Percentiles rank a stretch among this genome's conserved stretches.
Evolutionary conservation across 2,329 filamentous ascomycete species (phyloP).

Genomic region (Emericellopsis cladophorae): DNA sequence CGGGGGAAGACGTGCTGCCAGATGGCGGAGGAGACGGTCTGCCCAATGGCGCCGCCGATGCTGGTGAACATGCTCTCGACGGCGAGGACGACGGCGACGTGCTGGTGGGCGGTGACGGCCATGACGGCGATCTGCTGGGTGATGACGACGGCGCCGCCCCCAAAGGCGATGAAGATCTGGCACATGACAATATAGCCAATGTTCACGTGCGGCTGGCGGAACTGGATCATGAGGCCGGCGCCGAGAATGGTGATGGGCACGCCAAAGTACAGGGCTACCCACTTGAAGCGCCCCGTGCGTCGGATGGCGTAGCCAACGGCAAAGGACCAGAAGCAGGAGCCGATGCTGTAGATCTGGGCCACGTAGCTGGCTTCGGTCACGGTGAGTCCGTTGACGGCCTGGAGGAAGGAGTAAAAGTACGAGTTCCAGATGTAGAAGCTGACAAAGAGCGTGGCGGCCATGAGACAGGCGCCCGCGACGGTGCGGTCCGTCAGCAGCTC

Average conservation of each 20-base stretch:
- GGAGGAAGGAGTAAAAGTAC: slow-evolving; percentile 25
- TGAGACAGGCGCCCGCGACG: slow-evolving; percentile 34
- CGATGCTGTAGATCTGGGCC: slow-evolving; percentile 23
- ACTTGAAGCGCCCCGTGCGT: slow-evolving; percentile 33
- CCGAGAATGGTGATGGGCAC: slow-evolving; percentile 43
- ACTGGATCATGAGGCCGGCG: slow-evolving; percentile 45
- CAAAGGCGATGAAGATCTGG: slow-evolving; percentile 48
- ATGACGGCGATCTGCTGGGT: slow-evolving; percentile 50
- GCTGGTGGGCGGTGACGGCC: slow-evolving; percentile 43
- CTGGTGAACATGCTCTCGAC: slow-evolving; percentile 47
- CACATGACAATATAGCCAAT: slow-evolving; percentile 45
- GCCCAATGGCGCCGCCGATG: slow-evolving; percentile 47
- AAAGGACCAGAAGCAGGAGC: slow-evolving; percentile 19
- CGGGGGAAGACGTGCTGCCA: slow-evolving; percentile 48
- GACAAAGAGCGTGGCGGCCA: slow-evolving; percentile 22
- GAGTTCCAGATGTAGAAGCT: slow-evolving; percentile 22
- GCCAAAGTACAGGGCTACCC: slow-evolving; percentile 29
- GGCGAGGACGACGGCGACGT: slow-evolving; percentile 47
- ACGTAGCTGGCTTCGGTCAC: slow-evolving; percentile 23
- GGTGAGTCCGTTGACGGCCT: slow-evolving; percentile 22
- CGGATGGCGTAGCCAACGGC: slow-evolving; percentile 22
- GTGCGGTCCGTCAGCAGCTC: slow-evolving; percentile 36
- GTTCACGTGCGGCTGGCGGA: slow-evolving; percentile 35
- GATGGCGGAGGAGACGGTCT: slow-evolving; percentile 48
- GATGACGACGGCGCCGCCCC: slow-evolving; percentile 41